Evolutionary conservation across 2,329 filamentous ascomycete species (phyloP), one percentile per base, ranked within the genome.

Genomic region (Talaromyces marneffei): DNA sequence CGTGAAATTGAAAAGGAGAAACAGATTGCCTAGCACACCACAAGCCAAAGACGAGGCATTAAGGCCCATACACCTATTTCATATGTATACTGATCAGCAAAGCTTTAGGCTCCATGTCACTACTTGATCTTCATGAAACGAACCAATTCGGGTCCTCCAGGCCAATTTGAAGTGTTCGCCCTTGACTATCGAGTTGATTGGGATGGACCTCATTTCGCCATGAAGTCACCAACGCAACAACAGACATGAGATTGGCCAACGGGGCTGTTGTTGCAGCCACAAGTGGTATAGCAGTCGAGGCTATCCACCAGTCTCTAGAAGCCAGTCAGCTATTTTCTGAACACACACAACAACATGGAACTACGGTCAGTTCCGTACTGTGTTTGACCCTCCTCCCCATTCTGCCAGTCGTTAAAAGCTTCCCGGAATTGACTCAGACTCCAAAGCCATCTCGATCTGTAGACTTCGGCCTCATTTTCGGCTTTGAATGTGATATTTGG

Each of bases 1-100:
- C 0, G 91, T 90, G 82, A 97, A 96, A 75, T 96, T 96, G 66
- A 94, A 83, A 0, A 97, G 81, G 1, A 97, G 81, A 64, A 91
- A 92, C 1, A 90, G 65, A 68, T 97, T 97, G 7, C 92, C 90
- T 1, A 87, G 73, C 33, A 96, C 78, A 16, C 92, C 92, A 63
- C 91, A 84, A 18, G 78, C 84, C 4, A 97, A 81, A 64, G 93
- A 92, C 2, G 87, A 79, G 2, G 88, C 89, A 69, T 97, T 97
- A 67, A 95, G 77, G 57, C 80, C 83, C 46, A 87, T 85, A 54
- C 89, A 83, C 89, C 85, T 87, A 62, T 46, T 33, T 20, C 2
- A 7, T 8, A 46, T n/a, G n/a, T n/a, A n/a, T n/a, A n/a, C n/a
- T n/a, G n/a, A n/a, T 52, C 4, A 54, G 31, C 50, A 55, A 37